Evolutionary conservation across 108 stramenopile species (phyloP).

Genomic region (Skeletonema tropicum): DNA sequence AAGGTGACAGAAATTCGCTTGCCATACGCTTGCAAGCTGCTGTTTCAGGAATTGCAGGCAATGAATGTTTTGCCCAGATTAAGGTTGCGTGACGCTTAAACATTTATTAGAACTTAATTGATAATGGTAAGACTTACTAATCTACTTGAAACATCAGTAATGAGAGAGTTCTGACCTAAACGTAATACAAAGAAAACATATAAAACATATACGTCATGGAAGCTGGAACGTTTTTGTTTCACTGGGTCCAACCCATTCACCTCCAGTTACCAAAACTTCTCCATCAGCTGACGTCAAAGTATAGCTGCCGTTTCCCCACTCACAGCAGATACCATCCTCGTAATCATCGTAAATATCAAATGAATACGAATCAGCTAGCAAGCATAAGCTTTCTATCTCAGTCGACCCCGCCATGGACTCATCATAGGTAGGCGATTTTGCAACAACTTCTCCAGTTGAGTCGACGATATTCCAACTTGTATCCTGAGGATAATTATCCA

Average conservation of each 20-base stretch:
- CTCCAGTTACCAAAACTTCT: slow-evolving; percentile 13
- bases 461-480: slow-evolving; percentile 21
- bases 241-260: slow-evolving; percentile 13
- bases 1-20: slow-evolving; percentile 91
- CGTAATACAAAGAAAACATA: no score
- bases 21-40: slow-evolving; percentile 98
- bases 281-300: slow-evolving; percentile 4
- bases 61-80: slow-evolving; percentile 93
- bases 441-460: slow-evolving; percentile 4
- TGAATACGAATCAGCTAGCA: slow-evolving; percentile 11
- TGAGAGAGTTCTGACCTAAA: no score
- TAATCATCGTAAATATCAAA: slow-evolving; percentile 28
- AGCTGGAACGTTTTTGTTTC: slow-evolving; percentile 13
- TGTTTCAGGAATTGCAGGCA: slow-evolving; percentile 98
- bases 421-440: slow-evolving; percentile 5
- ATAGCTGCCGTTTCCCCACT: slow-evolving; percentile 4
- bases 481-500: slow-evolving; percentile 19
- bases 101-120: background rate
- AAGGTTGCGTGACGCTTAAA: slow-evolving; percentile 77
- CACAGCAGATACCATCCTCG: slow-evolving; percentile 14
- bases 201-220: background rate
- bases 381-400: slow-evolving; percentile 6
- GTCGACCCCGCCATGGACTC: slow-evolving; percentile 10
- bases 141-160: background rate
- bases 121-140: background rate